Conservation (phyloP, 2,329 filamentous ascomycete genomes). For the Nothopassalora personata region DNA sequence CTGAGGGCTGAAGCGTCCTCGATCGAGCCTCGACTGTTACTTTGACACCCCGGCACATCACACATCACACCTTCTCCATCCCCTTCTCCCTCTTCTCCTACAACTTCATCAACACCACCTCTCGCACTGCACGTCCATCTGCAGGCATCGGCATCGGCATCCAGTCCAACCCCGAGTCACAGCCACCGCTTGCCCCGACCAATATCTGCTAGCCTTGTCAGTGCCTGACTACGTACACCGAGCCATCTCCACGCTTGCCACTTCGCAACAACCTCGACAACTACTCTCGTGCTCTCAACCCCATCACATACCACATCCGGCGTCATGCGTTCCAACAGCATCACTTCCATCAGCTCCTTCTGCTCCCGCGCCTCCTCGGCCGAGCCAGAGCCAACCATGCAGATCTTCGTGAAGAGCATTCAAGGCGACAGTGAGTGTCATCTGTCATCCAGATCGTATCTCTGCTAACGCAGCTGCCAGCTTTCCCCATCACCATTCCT, state of each 20-base stretch:
- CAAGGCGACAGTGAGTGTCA: slow-evolving; percentile 51
- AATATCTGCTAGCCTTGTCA: not conserved
- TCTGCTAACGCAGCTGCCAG: slow-evolving; percentile 34
- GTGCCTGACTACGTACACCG: not conserved
- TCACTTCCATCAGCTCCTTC: slow-evolving; percentile 39
- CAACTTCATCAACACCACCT: not conserved
- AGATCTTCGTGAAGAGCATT: slow-evolving; percentile 58
- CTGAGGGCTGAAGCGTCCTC: no score
- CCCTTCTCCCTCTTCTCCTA: not conserved
- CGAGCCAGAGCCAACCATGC: slow-evolving; percentile 50
- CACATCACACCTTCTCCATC: not conserved
- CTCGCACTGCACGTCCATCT: not conserved
- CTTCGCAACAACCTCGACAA: not conserved
- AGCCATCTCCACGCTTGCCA: not conserved
- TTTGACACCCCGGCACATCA: not conserved
- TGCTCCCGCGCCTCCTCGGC: slow-evolving; percentile 36
- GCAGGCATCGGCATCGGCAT: not conserved
- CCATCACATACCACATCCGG: slow-evolving; percentile 4
- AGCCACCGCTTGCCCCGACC: slow-evolving; percentile 1
- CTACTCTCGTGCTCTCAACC: not conserved
- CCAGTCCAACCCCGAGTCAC: not conserved
- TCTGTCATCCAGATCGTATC: slow-evolving; percentile 7
- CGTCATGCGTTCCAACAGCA: slow-evolving; percentile 40
- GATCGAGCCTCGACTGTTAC: not conserved
- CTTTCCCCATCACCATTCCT: slow-evolving; percentile 53